Evolutionary conservation across 148 eudicot genomes (phyloP), one percentile per base, ranked within the genome.

Genomic region (Rhododendron ovatum): DNA sequence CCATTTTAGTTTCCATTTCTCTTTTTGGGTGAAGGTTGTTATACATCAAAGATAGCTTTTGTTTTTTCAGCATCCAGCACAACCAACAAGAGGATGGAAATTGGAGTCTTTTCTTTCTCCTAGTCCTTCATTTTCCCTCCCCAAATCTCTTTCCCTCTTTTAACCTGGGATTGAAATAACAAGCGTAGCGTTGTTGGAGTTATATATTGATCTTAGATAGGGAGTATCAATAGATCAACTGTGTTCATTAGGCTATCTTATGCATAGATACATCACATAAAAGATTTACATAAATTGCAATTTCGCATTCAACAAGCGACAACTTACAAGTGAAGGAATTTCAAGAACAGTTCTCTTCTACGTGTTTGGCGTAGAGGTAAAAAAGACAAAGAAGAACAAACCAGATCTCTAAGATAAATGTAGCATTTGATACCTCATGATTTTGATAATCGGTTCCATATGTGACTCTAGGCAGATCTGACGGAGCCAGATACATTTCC

Each of bases 401-500:
- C 39, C 15, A 33, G 20, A 30, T 55, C 10, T 28, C 41, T 73
- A 14, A 12, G 77, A 37, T 5, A 17, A 75, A 75, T 37, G 8
- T 17, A 14, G n/a, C n/a, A 78, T 24, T 78, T 28, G 37, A 5
- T 80, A 17, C 13, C 43, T 15, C n/a, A 17, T 57, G 82, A 3
- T 80, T 80, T 51, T 80, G 20, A 80, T 51, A 50, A 78, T 87
- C 22, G 35, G 30, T 80, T 71, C 13, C 15, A 12, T 69, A 13
- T 47, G n/a, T 39, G 69, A 12, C 28, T 80, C 18, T 89, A 93
- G 95, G 92, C 93, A 2, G 91, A 90, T 83, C 92, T 91, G 3
- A 78, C 91, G 9, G 91, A 94, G 50, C 93, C 94, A 33, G 85
- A 88, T 30, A 89, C 87, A 20, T 92, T 93, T 45, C 95, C 96